Evolutionary conservation across 2,329 filamentous ascomycete genomes (phyloP).

Genomic region (Sarocladiaceae sp.): DNA sequence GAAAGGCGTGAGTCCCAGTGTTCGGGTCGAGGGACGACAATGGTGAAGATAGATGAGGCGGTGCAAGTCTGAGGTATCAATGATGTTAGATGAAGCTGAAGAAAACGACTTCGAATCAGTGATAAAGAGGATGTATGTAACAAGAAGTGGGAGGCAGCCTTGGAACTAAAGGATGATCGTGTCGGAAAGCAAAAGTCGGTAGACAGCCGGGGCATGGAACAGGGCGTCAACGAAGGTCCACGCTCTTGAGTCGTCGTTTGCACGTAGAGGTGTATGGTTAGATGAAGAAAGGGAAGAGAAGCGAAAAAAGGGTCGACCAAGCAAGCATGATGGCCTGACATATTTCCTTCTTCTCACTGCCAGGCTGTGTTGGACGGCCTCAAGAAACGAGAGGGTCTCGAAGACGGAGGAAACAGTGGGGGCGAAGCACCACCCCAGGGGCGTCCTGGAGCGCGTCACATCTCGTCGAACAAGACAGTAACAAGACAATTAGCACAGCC

Average conservation of each 20-base stretch:
- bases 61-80: not conserved
- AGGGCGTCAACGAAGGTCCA: conserved; percentile 1
- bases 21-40: conserved; percentile 3
- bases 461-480: not conserved
- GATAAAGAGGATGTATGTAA: not conserved
- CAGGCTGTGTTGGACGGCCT: conserved; percentile 6
- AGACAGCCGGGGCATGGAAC: conserved; percentile 6
- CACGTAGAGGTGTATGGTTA: conserved; percentile 1
- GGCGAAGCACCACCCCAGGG: conserved; percentile 2
- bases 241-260: not conserved
- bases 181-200: conserved; percentile 9
- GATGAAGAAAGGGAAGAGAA: conserved; percentile 5
- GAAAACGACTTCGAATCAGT: not conserved
- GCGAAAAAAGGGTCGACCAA: not conserved
- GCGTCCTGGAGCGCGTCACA: not conserved
- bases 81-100: not conserved
- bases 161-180: conserved; percentile 7
- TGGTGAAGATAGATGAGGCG: not conserved
- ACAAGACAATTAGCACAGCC: not conserved
- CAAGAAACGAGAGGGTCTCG: conserved; percentile 9
- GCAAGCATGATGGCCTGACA: conserved; percentile 9
- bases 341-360: conserved; percentile 7
- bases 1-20: not conserved
- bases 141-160: conserved; percentile 5
- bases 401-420: conserved; percentile 8